Conservation (phyloP, 345 rosid species). For the Eucalyptus polybractea region DNA sequence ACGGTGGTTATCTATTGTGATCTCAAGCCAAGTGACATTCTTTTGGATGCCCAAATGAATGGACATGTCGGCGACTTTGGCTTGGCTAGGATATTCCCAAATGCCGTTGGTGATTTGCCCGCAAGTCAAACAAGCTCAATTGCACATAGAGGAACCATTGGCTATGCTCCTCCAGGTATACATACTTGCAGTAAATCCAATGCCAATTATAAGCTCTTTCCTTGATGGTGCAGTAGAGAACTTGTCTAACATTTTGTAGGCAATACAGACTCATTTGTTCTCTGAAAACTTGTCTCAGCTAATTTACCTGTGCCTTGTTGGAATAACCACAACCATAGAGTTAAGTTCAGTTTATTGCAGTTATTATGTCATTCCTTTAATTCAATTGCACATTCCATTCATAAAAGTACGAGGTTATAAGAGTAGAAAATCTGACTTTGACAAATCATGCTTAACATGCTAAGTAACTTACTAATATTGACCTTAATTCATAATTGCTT, state of each 20-base stretch:
- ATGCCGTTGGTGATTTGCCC: not conserved
- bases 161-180: not conserved
- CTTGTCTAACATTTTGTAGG: not conserved
- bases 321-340: accelerated
- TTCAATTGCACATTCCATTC: not conserved
- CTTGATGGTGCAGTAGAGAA: too few relatives aligned
- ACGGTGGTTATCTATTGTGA: constrained; percentile 1
- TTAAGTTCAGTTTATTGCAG: not conserved
- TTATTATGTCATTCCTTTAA: accelerated
- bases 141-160: not conserved
- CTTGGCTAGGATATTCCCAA: not conserved
- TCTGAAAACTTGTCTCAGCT: not conserved
- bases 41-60: not conserved
- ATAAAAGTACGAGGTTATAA: not conserved
- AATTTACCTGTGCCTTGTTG: not conserved
- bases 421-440: not conserved
- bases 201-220: not conserved
- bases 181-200: not conserved
- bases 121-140: not conserved
- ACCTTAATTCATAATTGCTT: not conserved
- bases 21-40: constrained; percentile 2
- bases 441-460: not conserved
- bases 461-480: not conserved
- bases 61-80: not conserved
- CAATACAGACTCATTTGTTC: accelerated